These are phyloP conservation scores for Senna tora DNA, from an alignment of 306 rosid genomes.

Conservation along the genomic window DNA sequence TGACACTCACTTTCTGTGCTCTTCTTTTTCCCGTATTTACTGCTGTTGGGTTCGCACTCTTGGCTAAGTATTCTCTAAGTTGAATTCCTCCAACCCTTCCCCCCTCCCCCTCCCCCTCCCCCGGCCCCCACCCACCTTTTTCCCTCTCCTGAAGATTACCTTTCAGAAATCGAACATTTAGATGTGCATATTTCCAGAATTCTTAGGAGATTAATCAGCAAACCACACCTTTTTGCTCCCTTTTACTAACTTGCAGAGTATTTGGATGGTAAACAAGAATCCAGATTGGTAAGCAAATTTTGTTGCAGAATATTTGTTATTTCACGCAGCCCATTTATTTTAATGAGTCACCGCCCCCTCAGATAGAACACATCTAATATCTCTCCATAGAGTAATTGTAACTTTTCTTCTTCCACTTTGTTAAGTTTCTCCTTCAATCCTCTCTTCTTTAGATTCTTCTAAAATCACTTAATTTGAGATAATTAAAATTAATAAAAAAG, in stretches of 20 bases:
- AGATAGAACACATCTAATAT: background rate
- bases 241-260: background rate
- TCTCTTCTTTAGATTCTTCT: too few relatives aligned
- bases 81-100: background rate
- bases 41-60: background rate
- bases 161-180: background rate
- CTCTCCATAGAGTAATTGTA: background rate
- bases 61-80: background rate
- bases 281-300: background rate
- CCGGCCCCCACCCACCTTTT: too few relatives aligned
- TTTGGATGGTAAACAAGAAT: background rate
- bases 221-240: background rate
- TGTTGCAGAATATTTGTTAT: too few relatives aligned
- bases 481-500: too few relatives aligned
- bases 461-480: too few relatives aligned
- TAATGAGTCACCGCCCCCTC: background rate
- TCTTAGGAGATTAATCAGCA: background rate
- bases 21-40: background rate
- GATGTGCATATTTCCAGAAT: background rate
- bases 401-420: background rate
- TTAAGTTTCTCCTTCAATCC: too few relatives aligned
- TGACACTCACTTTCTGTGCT: background rate
- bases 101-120: too few relatives aligned
- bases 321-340: background rate
- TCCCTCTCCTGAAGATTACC: background rate